phyloP scores from a whole-genome alignment of 2,329 filamentous ascomycete genomes.

The Phoma sp. region DNA sequence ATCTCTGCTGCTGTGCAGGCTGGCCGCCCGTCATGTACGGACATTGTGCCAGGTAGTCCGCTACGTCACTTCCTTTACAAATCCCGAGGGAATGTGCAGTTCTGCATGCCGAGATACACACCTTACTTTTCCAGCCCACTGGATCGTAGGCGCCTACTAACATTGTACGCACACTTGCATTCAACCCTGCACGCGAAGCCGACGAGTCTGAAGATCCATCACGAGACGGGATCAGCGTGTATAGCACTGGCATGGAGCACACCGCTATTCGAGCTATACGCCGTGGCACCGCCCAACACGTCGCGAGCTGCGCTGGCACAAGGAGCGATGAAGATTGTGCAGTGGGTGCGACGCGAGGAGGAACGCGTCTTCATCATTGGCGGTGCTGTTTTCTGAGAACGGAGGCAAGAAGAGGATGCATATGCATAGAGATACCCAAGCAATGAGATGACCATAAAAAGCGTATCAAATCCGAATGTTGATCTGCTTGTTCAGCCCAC shows the following conservation, averaged over 20 bases:
- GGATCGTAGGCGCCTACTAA: constrained; percentile 70
- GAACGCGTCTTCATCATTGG: constrained; percentile 96
- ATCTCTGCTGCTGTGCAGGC: constrained; percentile 75
- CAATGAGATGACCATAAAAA: too few relatives aligned
- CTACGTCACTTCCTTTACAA: constrained; percentile 96
- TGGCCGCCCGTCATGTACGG: constrained; percentile 74
- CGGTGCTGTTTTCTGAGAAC: constrained; percentile 74
- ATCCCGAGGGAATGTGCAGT: constrained; percentile 92
- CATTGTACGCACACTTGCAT: constrained; percentile 85
- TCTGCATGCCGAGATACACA: constrained; percentile 84
- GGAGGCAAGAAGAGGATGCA: neutral
- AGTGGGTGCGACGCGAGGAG: constrained; percentile 92
- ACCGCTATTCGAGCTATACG: constrained; percentile 91
- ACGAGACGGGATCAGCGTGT: constrained; percentile 73
- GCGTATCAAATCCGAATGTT: too few relatives aligned
- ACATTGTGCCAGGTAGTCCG: constrained; percentile 80
- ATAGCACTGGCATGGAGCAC: constrained; percentile 91
- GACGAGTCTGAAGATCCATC: constrained; percentile 84
- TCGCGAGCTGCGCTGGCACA: constrained; percentile 74
- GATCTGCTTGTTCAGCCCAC: too few relatives aligned
- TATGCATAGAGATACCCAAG: neutral
- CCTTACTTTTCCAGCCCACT: constrained; percentile 70
- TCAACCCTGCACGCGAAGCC: constrained; percentile 84
- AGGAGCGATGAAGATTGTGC: constrained; percentile 85
- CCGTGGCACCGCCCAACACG: constrained; percentile 79